These are phyloP conservation scores for Gymnopilus junonius DNA, from an alignment of 768 basidiomycete genomes.

Conservation along the genomic window DNA sequence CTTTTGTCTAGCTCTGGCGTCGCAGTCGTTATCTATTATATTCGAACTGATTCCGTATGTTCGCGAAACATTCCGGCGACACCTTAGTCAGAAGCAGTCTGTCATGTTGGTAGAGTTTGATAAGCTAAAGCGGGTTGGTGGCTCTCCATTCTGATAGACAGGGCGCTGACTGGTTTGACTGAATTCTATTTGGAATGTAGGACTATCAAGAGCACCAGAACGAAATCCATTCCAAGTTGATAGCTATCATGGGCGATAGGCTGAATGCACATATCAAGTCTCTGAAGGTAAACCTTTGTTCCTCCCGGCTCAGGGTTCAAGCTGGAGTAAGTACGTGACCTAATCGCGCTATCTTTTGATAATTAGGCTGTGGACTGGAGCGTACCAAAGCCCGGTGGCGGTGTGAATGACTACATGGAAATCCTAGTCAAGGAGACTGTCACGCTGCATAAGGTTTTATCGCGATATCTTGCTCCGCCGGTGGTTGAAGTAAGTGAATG, in stretches of 20 bases:
- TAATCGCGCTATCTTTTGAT: background rate
- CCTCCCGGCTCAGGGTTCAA: background rate
- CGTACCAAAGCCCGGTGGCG: slow-evolving; percentile 58
- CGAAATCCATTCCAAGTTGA: slow-evolving; percentile 96
- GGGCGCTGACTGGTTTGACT: slow-evolving; percentile 4
- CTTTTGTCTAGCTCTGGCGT: slow-evolving; percentile 76
- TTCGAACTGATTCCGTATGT: slow-evolving; percentile 95
- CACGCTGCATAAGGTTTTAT: slow-evolving; percentile 93
- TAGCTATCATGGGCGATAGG: slow-evolving; percentile 98
- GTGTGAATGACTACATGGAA: slow-evolving; percentile 90
- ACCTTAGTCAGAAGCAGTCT: slow-evolving; percentile 92
- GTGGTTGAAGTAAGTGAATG: slow-evolving; percentile 78
- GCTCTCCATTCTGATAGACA: background rate
- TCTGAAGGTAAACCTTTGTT: slow-evolving; percentile 58
- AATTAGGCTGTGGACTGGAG: slow-evolving; percentile 80
- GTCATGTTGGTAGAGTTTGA: slow-evolving; percentile 98
- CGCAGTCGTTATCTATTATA: slow-evolving; percentile 93
- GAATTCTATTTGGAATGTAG: slow-evolving; percentile 39
- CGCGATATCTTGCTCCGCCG: slow-evolving; percentile 79
- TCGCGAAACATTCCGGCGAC: slow-evolving; percentile 91
- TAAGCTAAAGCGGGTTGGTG: slow-evolving; percentile 88
- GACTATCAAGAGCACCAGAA: slow-evolving; percentile 99
- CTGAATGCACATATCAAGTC: slow-evolving; percentile 83
- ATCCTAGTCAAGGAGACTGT: slow-evolving; percentile 93
- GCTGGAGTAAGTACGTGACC: slow-evolving; percentile 9